Evolutionary conservation across 2,329 filamentous ascomycete genomes (phyloP).

Genomic region (Tolypocladium endophyticum): DNA sequence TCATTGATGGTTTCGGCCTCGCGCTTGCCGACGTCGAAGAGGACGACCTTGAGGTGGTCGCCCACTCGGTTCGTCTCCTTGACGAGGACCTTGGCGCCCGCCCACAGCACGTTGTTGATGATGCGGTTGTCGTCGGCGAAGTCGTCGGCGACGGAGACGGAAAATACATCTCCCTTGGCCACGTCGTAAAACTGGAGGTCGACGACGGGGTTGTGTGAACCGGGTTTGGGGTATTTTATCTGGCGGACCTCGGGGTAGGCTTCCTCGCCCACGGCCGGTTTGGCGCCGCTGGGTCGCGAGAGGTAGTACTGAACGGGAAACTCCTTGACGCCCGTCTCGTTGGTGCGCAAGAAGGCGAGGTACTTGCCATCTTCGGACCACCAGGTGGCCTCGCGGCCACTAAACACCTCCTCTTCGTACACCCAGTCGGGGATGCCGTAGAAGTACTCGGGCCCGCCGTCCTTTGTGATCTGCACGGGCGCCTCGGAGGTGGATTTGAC

Average conservation of each 20-base stretch:
- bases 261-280: slow-evolving; percentile 60
- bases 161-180: slow-evolving; percentile 64
- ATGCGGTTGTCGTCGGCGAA: slow-evolving; percentile 76
- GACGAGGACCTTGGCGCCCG: slow-evolving; percentile 72
- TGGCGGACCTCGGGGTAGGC: slow-evolving; percentile 80
- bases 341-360: slow-evolving; percentile 83
- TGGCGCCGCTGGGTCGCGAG: slow-evolving; percentile 67
- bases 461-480: slow-evolving; percentile 66
- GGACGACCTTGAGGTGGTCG: slow-evolving; percentile 75
- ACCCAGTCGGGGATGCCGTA: slow-evolving; percentile 98
- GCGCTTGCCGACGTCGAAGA: slow-evolving; percentile 68
- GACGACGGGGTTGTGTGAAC: slow-evolving; percentile 85
- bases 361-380: slow-evolving; percentile 88
- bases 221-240: slow-evolving; percentile 97
- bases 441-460: slow-evolving; percentile 82
- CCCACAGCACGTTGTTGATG: slow-evolving; percentile 91
- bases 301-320: slow-evolving; percentile 93
- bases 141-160: slow-evolving; percentile 64
- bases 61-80: slow-evolving; percentile 92
- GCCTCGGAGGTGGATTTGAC: slow-evolving; percentile 27
- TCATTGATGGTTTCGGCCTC: slow-evolving; percentile 70
- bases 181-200: slow-evolving; percentile 84
- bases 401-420: slow-evolving; percentile 62
- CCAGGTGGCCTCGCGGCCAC: slow-evolving; percentile 77
- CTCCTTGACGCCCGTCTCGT: slow-evolving; percentile 84